A percentile compares a stretch with the other conserved stretches of the same genome.
These are phyloP conservation scores for Triticum aestivum DNA, from an alignment of 176 grass and related monocot genomes.

Conservation along the genomic window IWGSC_CS_RefSeq_v2.1 NC_057810.1:484965923-484966422, in stretches of 20 bases:
- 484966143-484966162: constrained; percentile 10
- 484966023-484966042: constrained; percentile 1
- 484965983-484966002: constrained; percentile 8
- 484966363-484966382: no score
- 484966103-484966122: constrained; percentile 19
- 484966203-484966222: no score
- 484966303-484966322: no score
- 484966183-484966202: not conserved
- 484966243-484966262: no score
- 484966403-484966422: no score
- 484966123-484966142: constrained; percentile 29
- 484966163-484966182: not conserved
- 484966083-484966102: constrained; percentile 16
- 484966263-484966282: no score
- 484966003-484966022: not conserved
- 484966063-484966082: constrained; percentile 10
- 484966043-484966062: constrained; percentile 2
- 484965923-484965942: constrained; percentile 4
- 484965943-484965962: not conserved
- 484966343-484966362: no score
- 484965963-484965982: constrained; percentile 12
- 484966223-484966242: no score
- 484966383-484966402: no score
- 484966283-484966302: no score
- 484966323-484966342: no score